A percentile compares a stretch with the other conserved stretches of the same genome.
Evolutionary conservation across 2,329 filamentous ascomycete genomes (phyloP).

Genomic region (Botryotinia narcissicola): DNA sequence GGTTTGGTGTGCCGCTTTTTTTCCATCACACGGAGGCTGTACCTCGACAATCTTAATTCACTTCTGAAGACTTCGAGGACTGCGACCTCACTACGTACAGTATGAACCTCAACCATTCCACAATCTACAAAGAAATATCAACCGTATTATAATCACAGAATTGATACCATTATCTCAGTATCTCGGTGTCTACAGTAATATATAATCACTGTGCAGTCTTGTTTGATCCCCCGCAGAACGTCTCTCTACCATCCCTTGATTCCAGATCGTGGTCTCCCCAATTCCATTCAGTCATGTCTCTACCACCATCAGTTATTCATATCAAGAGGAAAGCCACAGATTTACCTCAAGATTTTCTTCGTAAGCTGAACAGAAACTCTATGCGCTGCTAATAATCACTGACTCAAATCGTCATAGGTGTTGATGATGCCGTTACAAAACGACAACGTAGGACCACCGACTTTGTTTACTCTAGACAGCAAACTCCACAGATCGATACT

Average conservation of each 20-base stretch:
- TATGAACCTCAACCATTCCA: neutral
- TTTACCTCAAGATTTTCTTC: conserved; percentile 38
- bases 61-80: neutral
- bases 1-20: neutral
- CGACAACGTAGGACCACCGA: conserved; percentile 29
- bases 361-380: conserved; percentile 28
- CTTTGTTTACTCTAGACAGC: conserved; percentile 37
- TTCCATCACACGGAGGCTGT: neutral
- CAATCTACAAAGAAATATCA: neutral
- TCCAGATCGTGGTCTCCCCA: neutral
- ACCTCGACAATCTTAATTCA: neutral
- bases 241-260: neutral
- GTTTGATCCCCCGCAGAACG: neutral
- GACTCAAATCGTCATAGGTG: conserved; percentile 25
- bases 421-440: conserved; percentile 35
- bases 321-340: conserved; percentile 39
- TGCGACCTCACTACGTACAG: neutral
- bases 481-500: conserved; percentile 12
- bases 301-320: conserved; percentile 36
- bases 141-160: neutral
- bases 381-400: too few species aligned
- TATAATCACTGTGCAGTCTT: neutral
- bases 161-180: neutral
- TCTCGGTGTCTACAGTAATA: neutral
- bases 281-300: conserved; percentile 31